phyloP scores from a whole-genome alignment of 2,329 filamentous ascomycete species.

The Orbilia oligospora region DNA sequence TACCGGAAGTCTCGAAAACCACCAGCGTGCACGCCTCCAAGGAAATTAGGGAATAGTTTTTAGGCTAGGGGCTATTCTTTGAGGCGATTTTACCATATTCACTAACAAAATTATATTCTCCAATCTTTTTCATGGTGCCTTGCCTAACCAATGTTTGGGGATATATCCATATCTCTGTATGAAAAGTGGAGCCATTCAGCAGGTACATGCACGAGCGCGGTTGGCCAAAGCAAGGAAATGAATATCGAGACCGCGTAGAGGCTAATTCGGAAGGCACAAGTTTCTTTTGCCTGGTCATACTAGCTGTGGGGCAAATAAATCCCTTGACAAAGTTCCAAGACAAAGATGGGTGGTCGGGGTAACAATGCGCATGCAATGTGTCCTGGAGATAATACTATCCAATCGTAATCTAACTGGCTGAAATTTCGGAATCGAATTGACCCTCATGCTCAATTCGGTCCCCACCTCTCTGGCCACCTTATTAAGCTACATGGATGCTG shows the following conservation, averaged over 20 bases:
- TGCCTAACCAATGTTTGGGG: too few relatives aligned
- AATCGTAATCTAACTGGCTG: slow-evolving; percentile 4
- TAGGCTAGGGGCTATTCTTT: too few relatives aligned
- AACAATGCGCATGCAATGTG: background rate
- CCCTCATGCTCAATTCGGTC: background rate
- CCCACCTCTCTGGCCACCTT: slow-evolving; percentile 23
- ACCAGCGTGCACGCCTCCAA: background rate
- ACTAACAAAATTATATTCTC: background rate
- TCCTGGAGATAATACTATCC: background rate
- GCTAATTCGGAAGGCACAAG: slow-evolving; percentile 11
- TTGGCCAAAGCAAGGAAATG: background rate
- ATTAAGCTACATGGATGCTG: slow-evolving; percentile 18
- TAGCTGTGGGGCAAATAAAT: background rate
- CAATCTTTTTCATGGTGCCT: too few relatives aligned
- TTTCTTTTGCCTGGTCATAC: background rate
- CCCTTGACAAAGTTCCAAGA: slow-evolving; percentile 14
- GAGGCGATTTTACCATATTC: background rate
- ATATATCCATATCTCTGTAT: background rate
- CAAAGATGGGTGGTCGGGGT: slow-evolving; percentile 1
- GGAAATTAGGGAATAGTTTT: background rate
- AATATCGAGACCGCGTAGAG: background rate
- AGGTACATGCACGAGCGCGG: background rate
- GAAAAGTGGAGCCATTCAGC: background rate
- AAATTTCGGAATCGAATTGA: slow-evolving; percentile 15
- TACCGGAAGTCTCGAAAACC: too few relatives aligned